A percentile compares a stretch with the other conserved stretches of the same genome.
Evolutionary conservation across 2,329 filamentous ascomycete species (phyloP).

Genomic region (Hypoxylon sp.): DNA sequence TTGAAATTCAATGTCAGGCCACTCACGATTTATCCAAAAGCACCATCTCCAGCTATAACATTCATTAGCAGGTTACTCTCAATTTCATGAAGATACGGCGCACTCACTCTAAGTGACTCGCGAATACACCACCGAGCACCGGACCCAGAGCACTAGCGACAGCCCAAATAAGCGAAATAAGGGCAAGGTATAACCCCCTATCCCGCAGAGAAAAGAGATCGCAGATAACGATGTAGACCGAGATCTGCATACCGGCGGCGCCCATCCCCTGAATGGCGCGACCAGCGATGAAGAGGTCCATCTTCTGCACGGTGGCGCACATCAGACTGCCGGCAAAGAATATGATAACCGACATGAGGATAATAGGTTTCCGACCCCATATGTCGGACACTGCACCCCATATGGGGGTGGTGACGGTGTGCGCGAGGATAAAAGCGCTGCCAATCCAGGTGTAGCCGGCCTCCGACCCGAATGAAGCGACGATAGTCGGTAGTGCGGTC

Average conservation of each 20-base stretch:
- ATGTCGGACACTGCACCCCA: conserved; percentile 75
- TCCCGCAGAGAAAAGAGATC: conserved; percentile 64
- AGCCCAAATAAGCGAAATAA: conserved; percentile 73
- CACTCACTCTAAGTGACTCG: conserved; percentile 46
- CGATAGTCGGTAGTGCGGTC: conserved; percentile 71
- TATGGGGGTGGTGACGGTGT: conserved; percentile 74
- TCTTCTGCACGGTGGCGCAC: conserved; percentile 58
- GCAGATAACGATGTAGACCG: conserved; percentile 66
- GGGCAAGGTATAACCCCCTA: conserved; percentile 66
- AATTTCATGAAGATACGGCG: conserved; percentile 66
- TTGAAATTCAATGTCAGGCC: neutral
- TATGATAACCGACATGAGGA: conserved; percentile 60
- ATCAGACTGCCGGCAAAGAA: conserved; percentile 66
- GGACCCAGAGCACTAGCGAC: conserved; percentile 67
- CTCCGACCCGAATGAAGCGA: conserved; percentile 68
- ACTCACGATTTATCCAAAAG: conserved; percentile 54
- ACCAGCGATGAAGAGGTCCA: conserved; percentile 61
- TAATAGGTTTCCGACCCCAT: conserved; percentile 66
- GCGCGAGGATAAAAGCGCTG: conserved; percentile 76
- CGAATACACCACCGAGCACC: conserved; percentile 63
- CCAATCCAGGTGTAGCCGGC: conserved; percentile 83
- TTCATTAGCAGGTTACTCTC: conserved; percentile 71
- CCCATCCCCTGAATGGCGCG: conserved; percentile 65
- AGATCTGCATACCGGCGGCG: conserved; percentile 62
- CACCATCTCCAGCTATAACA: conserved; percentile 67